Base-by-base conservation (phyloP, 495 filamentous ascomycete genomes). In the Bacidia gigantensis region DNA sequence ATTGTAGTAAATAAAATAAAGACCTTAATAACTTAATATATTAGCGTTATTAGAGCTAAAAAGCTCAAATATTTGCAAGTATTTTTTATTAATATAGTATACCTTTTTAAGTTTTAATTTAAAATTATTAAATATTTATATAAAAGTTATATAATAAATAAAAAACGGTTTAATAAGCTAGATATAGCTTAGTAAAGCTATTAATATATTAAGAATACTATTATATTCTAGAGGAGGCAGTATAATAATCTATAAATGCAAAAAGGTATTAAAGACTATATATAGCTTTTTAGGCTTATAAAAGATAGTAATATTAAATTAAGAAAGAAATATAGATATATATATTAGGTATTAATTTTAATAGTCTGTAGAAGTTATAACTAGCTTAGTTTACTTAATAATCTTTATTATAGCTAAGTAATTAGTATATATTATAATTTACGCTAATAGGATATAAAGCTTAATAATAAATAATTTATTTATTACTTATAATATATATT, bases 261-360 rank as follows among this genome's bases (percentile, higher is more conserved):
- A 35, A 7, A 35, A 35, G 29, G 29, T 35, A 35, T 35, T 14
- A 7, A 35, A 14, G 5, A 35, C 14, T 7, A 35, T 35, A 35
- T 35, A 35, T 7, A 35, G 29, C 14, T 35, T 35, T 14, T 35
- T 35, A 35, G 14, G 29, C 29, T 35, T 35, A 35, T 53, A 53
- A 23, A 11, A 23, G 7, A n/a, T 22, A 24, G 3, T 29, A 25
- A 49, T 5, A 49, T 22, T 49, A 25, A 25, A 26, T 48, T 43
- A 47, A 25, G 43, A 25, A 22, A 53, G 7, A 49, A 3, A 23
- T 20, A 53, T 23, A 53, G 11, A 53, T 11, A 24, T 21, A 26
- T 53, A 11, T 3, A 20, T 53, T 53, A 26, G 20, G 3, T 26
- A 21, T 23, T 11, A 17, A 53, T 24, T 20, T 49, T 9, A 12